A percentile compares a stretch with the other conserved stretches of the same genome.
Conservation (phyloP, 140 eudicot species). For the Flaveria floridana region DNA sequence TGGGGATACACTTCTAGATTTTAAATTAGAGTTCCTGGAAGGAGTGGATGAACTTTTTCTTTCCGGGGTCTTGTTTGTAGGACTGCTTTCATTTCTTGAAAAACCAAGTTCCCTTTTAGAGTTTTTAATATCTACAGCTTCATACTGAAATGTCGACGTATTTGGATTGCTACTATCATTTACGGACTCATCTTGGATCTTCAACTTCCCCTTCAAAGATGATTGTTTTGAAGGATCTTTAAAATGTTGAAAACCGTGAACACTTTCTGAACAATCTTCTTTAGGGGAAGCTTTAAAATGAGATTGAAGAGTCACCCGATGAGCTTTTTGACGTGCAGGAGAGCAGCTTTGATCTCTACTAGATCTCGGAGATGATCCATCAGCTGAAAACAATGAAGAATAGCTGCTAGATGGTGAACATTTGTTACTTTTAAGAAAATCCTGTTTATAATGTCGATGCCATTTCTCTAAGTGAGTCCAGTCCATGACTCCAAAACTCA, state of each 20-base stretch:
- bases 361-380: slow-evolving; percentile 47
- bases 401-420: slow-evolving; percentile 51
- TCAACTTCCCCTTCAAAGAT: slow-evolving; percentile 42
- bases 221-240: slow-evolving; percentile 27
- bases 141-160: slow-evolving; percentile 19
- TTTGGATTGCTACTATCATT: slow-evolving; percentile 16
- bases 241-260: slow-evolving; percentile 24
- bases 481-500: slow-evolving; percentile 74
- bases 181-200: slow-evolving; percentile 38
- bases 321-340: slow-evolving; percentile 47
- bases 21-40: slow-evolving; percentile 21
- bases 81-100: slow-evolving; percentile 24
- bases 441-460: slow-evolving; percentile 38
- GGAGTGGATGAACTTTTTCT: slow-evolving; percentile 19
- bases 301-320: slow-evolving; percentile 44
- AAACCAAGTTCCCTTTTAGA: slow-evolving; percentile 20
- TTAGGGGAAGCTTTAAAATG: slow-evolving; percentile 40
- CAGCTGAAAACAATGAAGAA: slow-evolving; percentile 44
- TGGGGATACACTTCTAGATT: slow-evolving; percentile 50
- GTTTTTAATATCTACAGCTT: slow-evolving; percentile 9
- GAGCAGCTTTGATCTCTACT: slow-evolving; percentile 54
- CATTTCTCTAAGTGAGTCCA: slow-evolving; percentile 71
- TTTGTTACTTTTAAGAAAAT: slow-evolving; percentile 26
- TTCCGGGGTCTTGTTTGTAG: slow-evolving; percentile 15
- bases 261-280: slow-evolving; percentile 31